Evolutionary conservation across 1,284 basidiomycete species (phyloP).

Genomic region (Athelia psychrophila): DNA sequence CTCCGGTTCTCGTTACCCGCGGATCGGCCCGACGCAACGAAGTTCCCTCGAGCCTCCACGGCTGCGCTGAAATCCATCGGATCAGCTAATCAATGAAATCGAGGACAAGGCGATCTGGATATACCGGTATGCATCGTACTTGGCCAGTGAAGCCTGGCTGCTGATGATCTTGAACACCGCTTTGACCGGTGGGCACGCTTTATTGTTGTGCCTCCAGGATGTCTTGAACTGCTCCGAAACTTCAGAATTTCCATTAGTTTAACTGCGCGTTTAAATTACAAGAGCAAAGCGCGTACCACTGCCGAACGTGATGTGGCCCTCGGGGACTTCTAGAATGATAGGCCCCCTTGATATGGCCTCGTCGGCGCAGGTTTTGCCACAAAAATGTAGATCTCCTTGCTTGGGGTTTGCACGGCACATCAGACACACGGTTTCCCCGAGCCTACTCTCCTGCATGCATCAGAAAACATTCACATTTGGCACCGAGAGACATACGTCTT

Average conservation of each 20-base stretch:
- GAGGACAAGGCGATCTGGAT: conserved; percentile 31
- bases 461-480: not conserved
- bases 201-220: conserved; percentile 60
- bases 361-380: conserved; percentile 47
- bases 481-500: conserved; percentile 35
- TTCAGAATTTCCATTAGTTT: conserved; percentile 19
- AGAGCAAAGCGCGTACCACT: conserved; percentile 42
- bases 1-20: conserved; percentile 55
- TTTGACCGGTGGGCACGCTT: conserved; percentile 49
- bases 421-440: conserved; percentile 50
- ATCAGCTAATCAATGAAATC: conserved; percentile 2
- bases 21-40: conserved; percentile 44
- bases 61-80: conserved; percentile 28
- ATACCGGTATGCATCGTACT: conserved; percentile 59
- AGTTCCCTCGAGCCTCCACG: conserved; percentile 58
- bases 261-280: not conserved
- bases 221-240: conserved; percentile 62
- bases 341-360: conserved; percentile 51
- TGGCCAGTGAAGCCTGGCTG: conserved; percentile 40
- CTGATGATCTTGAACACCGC: conserved; percentile 59
- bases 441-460: conserved; percentile 18
- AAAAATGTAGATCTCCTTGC: conserved; percentile 54
- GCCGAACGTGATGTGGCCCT: conserved; percentile 55
- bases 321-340: conserved; percentile 55
- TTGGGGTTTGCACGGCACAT: conserved; percentile 54